Evolutionary conservation across 257 asterid species (phyloP), one percentile per base, ranked within the genome.

Genomic region (Ehretia macrophylla): DNA sequence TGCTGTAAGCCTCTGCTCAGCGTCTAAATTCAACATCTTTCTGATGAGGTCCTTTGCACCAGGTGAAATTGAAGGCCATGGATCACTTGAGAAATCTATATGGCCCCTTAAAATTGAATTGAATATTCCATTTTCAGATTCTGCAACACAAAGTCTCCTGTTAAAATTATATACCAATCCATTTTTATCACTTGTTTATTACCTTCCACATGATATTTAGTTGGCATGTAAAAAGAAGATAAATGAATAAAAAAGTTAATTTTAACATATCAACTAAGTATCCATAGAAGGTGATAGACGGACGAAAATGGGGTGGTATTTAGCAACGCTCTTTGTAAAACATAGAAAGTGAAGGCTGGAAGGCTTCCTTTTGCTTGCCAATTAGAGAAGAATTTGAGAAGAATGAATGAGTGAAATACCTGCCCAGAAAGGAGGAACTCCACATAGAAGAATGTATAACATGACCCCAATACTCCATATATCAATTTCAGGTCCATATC

Each of bases 401-500:
- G 44, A 38, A 38, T 38, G 44, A 38, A 38, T 38, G 9, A 38
- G 11, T 5, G 44, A 38, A 38, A 5, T 52, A 79, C 93, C 94
- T 66, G 95, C 97, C 95, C 97, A 89, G 66, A 86, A 89, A 47
- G 97, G 97, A 67, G 97, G 95, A 70, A 89, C 97, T 12, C 97
- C 97, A 35, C 87, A 86, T 14, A 89, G 94, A 77, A 86, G 88
- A 55, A 89, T 89, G 62, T 88, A 92, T 20, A 92, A 62, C 96
- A 92, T 88, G 51, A 92, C 97, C 13, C 99, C 99, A 35, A 92
- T 66, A 55, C 99, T 92, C 99, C 99, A 92, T 37, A 92, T 88
- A 69, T 88, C 97, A 44, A 85, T 97, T 49, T 92, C 96, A 12
- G 96, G 96, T 13, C 99, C 99, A 48, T 92, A 92, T 50, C 66